Conservation (phyloP, 345 rosid species). For the Mallotus nudiflorus region DNA sequence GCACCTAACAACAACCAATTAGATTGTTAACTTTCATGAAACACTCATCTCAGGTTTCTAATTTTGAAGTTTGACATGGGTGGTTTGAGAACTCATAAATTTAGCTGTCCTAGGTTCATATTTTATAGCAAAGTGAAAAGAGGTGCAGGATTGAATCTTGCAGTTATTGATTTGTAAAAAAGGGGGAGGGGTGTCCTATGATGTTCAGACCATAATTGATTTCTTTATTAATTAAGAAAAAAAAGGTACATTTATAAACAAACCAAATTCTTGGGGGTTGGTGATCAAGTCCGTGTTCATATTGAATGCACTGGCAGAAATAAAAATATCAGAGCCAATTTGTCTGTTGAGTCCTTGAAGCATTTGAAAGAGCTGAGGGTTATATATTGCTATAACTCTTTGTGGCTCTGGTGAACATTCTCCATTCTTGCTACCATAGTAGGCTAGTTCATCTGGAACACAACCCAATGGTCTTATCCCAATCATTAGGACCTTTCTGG, state of each 20-base stretch:
- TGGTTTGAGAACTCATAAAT: too few species aligned
- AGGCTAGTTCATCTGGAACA: conserved; percentile 13
- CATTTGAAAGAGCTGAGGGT: conserved; percentile 12
- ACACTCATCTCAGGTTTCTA: too few species aligned
- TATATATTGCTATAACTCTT: conserved; percentile 6
- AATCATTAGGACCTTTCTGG: conserved; percentile 5
- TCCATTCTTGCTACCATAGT: not conserved
- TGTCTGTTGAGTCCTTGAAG: not conserved
- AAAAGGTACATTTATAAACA: not conserved
- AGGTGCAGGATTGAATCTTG: too few species aligned
- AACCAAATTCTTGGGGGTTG: conserved; percentile 8
- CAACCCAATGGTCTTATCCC: conserved; percentile 20
- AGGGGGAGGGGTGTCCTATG: too few species aligned
- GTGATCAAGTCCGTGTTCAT: not conserved
- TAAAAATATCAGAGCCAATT: conserved; percentile 7
- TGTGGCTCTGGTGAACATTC: conserved; percentile 9
- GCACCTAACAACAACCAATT: too few species aligned
- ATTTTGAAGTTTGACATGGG: too few species aligned
- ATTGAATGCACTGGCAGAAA: conserved; percentile 7
- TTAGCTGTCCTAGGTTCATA: too few species aligned
- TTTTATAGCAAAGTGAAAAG: too few species aligned
- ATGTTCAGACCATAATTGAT: too few species aligned
- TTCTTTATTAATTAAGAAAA: too few species aligned
- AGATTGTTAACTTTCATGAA: too few species aligned
- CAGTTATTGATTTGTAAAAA: too few species aligned